Percentiles rank a stretch among this genome's conserved stretches.
Evolutionary conservation across 257 asterid genomes (phyloP).

Genomic region (Salvia splendens): DNA sequence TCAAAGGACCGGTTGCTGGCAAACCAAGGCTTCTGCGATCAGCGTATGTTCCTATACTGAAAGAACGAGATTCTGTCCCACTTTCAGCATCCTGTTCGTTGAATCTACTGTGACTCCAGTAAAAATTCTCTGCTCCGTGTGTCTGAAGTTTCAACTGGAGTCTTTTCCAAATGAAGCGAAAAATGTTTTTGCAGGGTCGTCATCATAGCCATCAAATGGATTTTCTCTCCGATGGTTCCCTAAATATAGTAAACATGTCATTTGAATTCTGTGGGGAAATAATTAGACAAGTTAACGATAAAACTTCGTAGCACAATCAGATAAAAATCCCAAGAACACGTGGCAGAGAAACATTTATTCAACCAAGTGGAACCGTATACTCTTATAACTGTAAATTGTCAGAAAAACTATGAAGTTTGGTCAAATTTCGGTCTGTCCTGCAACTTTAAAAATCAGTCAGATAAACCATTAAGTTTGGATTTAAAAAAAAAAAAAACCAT

Average conservation of each 20-base stretch:
- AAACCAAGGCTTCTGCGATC: constrained; percentile 74
- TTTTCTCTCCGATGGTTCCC: constrained; percentile 54
- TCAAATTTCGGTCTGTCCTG: too few relatives aligned
- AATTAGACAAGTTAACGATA: not conserved
- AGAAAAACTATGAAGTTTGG: too few relatives aligned
- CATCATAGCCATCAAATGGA: constrained; percentile 43
- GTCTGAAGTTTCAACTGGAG: constrained; percentile 54
- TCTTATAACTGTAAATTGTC: too few relatives aligned
- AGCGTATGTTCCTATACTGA: constrained; percentile 27
- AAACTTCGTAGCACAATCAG: not conserved
- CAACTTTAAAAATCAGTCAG: too few relatives aligned
- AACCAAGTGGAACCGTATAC: too few relatives aligned
- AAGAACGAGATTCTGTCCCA: not conserved
- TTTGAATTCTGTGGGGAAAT: not conserved
- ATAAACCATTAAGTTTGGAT: not conserved
- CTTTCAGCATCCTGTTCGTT: constrained; percentile 42
- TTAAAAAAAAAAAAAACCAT: too few relatives aligned
- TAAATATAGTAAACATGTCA: constrained; percentile 31
- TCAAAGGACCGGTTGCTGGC: constrained; percentile 69
- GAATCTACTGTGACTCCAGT: constrained; percentile 40
- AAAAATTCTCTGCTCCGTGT: constrained; percentile 37
- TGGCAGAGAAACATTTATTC: too few relatives aligned
- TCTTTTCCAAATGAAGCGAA: constrained; percentile 57
- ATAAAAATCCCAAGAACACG: too few relatives aligned
- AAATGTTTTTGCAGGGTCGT: constrained; percentile 48